Evolutionary conservation across 179 eudicot genomes (phyloP).

Genomic region (Patellifolia procumbens): DNA sequence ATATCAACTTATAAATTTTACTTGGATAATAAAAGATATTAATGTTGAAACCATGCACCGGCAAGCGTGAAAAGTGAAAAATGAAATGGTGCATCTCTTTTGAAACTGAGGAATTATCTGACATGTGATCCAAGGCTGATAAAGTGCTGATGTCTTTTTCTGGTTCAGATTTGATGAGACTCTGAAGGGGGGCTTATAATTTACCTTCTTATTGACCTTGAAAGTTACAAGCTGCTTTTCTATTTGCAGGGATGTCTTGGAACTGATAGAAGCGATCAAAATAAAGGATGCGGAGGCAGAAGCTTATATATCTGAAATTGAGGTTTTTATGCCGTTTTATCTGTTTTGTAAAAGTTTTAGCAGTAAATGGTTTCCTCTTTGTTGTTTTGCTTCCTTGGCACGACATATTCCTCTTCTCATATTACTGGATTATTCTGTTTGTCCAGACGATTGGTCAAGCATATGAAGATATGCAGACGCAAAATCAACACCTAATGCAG

Average conservation of each 20-base stretch:
- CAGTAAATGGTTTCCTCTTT: constrained; percentile 5
- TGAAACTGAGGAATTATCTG: no score
- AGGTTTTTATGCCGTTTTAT: constrained; percentile 52
- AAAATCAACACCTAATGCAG: constrained; percentile 79
- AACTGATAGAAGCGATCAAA: constrained; percentile 79
- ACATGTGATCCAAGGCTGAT: not conserved
- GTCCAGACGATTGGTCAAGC: constrained; percentile 96
- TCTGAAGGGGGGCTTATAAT: not conserved
- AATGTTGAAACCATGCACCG: no score
- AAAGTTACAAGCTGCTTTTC: constrained; percentile 2
- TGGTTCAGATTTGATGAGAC: constrained; percentile 6
- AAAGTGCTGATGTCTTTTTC: not conserved
- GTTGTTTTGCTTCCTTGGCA: constrained; percentile 9
- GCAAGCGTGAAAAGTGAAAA: no score
- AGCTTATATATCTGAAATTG: constrained; percentile 86
- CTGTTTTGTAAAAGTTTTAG: not conserved
- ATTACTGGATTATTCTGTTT: constrained; percentile 13
- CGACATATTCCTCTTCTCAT: not conserved
- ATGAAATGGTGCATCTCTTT: no score
- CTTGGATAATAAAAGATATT: no score
- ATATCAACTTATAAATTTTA: no score
- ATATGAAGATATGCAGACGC: constrained; percentile 98
- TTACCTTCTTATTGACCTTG: constrained; percentile 11
- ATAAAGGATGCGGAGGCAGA: constrained; percentile 85
- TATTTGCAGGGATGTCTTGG: constrained; percentile 66